phyloP scores from a whole-genome alignment of 352 stramenopile genomes.

The Pythium vanterpoolii region DNA sequence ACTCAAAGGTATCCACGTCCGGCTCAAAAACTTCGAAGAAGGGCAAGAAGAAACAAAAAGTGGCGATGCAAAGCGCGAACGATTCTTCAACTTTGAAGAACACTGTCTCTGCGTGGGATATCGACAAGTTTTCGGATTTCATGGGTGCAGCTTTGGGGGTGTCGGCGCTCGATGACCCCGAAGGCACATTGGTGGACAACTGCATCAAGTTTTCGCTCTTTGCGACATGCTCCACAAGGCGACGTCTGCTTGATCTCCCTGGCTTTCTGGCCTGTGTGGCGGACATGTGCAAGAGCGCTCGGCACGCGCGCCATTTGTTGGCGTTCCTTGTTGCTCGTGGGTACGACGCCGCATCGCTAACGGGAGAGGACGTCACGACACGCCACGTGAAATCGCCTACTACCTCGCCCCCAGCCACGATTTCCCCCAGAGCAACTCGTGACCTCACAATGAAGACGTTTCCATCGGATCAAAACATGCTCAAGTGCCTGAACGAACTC shows the following conservation, averaged over 20 bases:
- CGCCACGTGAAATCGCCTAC: not conserved
- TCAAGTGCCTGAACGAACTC: constrained; percentile 71
- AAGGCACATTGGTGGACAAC: constrained; percentile 27
- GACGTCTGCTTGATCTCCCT: constrained; percentile 6
- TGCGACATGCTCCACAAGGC: not conserved
- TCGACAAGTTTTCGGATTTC: constrained; percentile 69
- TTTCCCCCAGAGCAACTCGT: not conserved
- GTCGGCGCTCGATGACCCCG: constrained; percentile 15
- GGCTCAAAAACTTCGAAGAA: constrained; percentile 16
- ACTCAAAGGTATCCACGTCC: not conserved
- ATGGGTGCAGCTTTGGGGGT: constrained; percentile 17
- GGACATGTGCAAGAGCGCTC: constrained; percentile 15
- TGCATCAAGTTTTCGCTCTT: constrained; percentile 64
- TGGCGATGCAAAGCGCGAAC: not conserved
- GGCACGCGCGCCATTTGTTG: constrained; percentile 7
- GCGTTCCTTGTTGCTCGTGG: constrained; percentile 9
- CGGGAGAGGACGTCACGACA: constrained; percentile 24
- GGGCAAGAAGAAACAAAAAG: constrained; percentile 47
- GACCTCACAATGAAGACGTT: constrained; percentile 28
- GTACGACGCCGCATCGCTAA: not conserved
- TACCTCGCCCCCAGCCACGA: not conserved
- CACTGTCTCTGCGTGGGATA: constrained; percentile 53
- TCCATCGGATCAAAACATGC: constrained; percentile 64
- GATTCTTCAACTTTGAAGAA: not conserved
- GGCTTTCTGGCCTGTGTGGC: constrained; percentile 21